phyloP scores from a whole-genome alignment of 2,329 filamentous ascomycete genomes.

The Nigrograna mackinnonii region DNA sequence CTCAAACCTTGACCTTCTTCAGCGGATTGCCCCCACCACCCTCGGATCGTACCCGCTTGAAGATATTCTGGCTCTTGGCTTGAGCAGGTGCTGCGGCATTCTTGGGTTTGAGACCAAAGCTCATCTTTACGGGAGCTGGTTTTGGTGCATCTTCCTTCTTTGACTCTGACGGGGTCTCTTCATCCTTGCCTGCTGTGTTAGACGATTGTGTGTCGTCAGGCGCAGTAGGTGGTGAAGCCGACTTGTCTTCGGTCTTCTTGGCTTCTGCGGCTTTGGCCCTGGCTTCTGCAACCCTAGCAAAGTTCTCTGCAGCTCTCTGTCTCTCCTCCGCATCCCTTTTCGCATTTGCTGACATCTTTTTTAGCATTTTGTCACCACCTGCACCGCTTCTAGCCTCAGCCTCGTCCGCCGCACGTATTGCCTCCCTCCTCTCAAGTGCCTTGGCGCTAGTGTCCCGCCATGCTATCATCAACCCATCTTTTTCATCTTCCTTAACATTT shows the following conservation, averaged over 20 bases:
- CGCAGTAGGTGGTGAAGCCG: conserved; percentile 26
- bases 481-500: conserved; percentile 79
- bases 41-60: conserved; percentile 38
- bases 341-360: conserved; percentile 81
- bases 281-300: too few species aligned
- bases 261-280: conserved; percentile 33
- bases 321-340: conserved; percentile 59
- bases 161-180: conserved; percentile 73
- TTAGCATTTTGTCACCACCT: conserved; percentile 79
- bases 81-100: conserved; percentile 30
- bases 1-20: conserved; percentile 40
- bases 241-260: conserved; percentile 50
- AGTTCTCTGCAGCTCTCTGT: too few species aligned
- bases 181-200: conserved; percentile 39
- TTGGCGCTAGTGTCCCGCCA: conserved; percentile 95
- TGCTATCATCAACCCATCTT: conserved; percentile 81
- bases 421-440: conserved; percentile 77
- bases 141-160: conserved; percentile 50
- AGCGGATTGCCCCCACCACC: conserved; percentile 26
- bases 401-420: conserved; percentile 78
- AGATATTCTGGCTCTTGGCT: conserved; percentile 41
- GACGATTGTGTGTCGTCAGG: conserved; percentile 51
- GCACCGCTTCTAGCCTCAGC: conserved; percentile 92
- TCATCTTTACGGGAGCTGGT: conserved; percentile 32
- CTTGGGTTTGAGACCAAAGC: conserved; percentile 35